Percentiles rank a stretch among this genome's conserved stretches.
These are phyloP conservation scores for Entophlyctis luteolus DNA, from an alignment of 192 early-diverging fungal species.

Conservation along the genomic window DNA sequence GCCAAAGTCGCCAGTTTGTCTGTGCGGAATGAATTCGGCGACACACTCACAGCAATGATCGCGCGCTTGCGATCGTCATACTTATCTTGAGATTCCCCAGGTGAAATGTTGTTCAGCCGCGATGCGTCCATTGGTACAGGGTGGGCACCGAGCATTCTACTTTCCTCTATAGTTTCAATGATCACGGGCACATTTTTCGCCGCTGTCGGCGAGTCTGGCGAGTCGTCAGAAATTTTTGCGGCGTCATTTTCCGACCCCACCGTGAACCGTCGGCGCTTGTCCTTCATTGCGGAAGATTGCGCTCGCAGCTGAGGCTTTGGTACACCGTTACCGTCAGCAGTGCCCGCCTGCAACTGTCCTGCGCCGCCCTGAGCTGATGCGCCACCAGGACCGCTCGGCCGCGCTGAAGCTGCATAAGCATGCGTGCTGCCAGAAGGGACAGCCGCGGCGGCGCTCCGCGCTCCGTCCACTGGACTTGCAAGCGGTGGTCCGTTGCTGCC, in stretches of 20 bases:
- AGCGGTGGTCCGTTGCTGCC: constrained; percentile 6
- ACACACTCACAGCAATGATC: background rate
- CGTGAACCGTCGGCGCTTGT: constrained; percentile 41
- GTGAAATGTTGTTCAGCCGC: constrained; percentile 17
- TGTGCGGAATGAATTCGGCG: background rate
- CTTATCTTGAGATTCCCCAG: background rate
- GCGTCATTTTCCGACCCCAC: constrained; percentile 50
- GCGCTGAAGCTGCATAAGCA: too few species aligned
- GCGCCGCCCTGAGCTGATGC: too few species aligned
- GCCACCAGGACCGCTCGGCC: too few species aligned
- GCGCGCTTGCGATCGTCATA: background rate
- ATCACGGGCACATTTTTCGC: background rate
- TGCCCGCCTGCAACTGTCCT: too few species aligned
- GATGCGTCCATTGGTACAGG: constrained; percentile 32
- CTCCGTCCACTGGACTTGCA: constrained; percentile 5
- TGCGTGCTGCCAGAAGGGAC: too few species aligned
- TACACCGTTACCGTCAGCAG: too few species aligned
- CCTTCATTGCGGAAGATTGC: background rate
- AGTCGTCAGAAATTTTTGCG: too few species aligned
- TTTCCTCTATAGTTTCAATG: background rate
- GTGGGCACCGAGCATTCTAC: background rate
- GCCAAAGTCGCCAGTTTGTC: background rate
- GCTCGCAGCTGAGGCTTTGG: too few species aligned
- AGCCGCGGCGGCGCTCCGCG: constrained; percentile 17
- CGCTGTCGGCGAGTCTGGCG: constrained; percentile 16